Evolutionary conservation across 305 asterid genomes (phyloP), one percentile per base, ranked within the genome.

Genomic region (Fraxinus nigra): DNA sequence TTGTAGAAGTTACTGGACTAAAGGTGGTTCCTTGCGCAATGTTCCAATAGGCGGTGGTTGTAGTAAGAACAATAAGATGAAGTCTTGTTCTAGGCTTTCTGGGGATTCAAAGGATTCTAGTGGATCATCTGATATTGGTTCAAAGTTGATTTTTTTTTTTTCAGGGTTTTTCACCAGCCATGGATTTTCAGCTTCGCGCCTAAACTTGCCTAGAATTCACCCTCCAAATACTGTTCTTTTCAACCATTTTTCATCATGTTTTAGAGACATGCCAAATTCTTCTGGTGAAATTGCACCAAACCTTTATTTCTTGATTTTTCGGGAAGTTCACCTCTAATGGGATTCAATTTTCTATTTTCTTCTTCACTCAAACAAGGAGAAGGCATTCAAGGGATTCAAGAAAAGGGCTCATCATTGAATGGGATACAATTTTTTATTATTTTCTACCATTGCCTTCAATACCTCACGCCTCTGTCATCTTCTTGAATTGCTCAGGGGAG

Each of bases 11-110:
- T 94, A 94, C 87, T 94, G 98, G 98, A 94, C 98, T 2, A 90
- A 88, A 79, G 98, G 98, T 11, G 97, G 97, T 16, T 97, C 97
- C 51, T 73, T 94, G 72, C 88, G 97, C 73, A 94, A 85, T 85
- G 98, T 94, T 5, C 98, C 98, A 0, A 92, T 94, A 1, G 98
- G 98, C 5, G 98, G 98, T 7, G 97, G 94, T 28, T 90, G 97
- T 91, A 86, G 97, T 80, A 94, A 93, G 78, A 90, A 81, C 89
- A 93, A 91, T 93, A 92, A 90, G 67, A 46, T 83, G 51, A 90
- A 88, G 84, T 76, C 93, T 54, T n/a, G 24, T 54, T 54, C 63
- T 26, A 80, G 90, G 73, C 84, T 86, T 43, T 80, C 90, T 69
- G 90, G 86, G 40, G 91, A 83, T 72, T 86, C 94, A 18, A 88